Percentiles rank a stretch among this genome's conserved stretches.
Evolutionary conservation across 2,329 filamentous ascomycete genomes (phyloP).

Genomic region (Microsporum audouinii): DNA sequence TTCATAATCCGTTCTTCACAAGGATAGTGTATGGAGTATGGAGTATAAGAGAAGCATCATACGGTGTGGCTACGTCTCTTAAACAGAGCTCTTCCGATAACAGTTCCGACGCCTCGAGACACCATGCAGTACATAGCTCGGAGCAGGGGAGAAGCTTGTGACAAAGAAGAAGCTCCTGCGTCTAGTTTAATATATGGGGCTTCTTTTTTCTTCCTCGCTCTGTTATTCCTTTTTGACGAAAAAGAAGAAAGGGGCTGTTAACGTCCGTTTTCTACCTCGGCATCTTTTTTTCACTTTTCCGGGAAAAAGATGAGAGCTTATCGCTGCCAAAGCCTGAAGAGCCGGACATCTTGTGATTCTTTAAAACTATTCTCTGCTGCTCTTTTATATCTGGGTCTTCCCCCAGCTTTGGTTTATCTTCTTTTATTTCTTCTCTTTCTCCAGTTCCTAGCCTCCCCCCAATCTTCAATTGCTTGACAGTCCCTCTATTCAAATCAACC

Average conservation of each 20-base stretch:
- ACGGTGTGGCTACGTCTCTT: too few relatives aligned
- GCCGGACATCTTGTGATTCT: conserved; percentile 4
- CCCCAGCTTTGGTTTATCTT: conserved; percentile 12
- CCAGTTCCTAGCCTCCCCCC: neutral
- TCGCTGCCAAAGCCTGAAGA: neutral
- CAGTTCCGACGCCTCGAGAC: neutral
- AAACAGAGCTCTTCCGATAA: too few relatives aligned
- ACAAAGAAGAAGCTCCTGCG: neutral
- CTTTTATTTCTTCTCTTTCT: neutral
- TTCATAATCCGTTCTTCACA: too few relatives aligned
- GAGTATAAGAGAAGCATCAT: too few relatives aligned
- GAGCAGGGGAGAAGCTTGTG: neutral
- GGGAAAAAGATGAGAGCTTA: neutral
- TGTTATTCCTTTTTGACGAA: neutral
- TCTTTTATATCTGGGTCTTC: conserved; percentile 25
- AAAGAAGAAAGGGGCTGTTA: neutral
- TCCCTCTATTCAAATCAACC: neutral
- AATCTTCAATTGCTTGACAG: neutral
- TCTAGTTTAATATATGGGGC: neutral
- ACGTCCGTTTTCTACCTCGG: neutral
- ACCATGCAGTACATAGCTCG: neutral
- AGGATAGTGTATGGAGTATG: too few relatives aligned
- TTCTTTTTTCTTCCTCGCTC: neutral
- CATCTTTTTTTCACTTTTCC: neutral
- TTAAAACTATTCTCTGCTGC: neutral